Conservation (phyloP, 2,329 filamentous ascomycete genomes). For the Penicillium expansum region DNA sequence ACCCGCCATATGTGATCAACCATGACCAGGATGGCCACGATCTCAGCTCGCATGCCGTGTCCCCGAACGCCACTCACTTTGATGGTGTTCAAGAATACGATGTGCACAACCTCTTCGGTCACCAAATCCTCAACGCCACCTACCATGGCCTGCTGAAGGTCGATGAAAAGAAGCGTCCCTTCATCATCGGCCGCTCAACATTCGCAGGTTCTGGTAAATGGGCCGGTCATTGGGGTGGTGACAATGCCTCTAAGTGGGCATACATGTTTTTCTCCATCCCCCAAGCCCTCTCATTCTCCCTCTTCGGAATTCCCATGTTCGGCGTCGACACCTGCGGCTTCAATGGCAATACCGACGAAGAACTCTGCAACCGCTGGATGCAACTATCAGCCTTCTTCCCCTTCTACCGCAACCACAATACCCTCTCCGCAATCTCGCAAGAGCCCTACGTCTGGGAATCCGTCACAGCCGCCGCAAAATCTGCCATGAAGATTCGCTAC, state of each 20-base stretch:
- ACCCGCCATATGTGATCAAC: conserved; percentile 74
- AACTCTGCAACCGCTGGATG: conserved; percentile 74
- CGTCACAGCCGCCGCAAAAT: conserved; percentile 62
- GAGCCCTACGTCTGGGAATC: conserved; percentile 70
- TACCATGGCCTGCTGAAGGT: conserved; percentile 66
- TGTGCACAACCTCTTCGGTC: conserved; percentile 75
- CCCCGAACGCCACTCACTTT: conserved; percentile 72
- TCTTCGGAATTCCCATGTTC: conserved; percentile 77
- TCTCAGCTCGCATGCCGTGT: conserved; percentile 68
- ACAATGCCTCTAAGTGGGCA: conserved; percentile 68
- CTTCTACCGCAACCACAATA: conserved; percentile 76
- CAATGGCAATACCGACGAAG: conserved; percentile 62
- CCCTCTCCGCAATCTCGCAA: conserved; percentile 58
- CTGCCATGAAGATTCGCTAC: conserved; percentile 69
- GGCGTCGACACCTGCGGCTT: conserved; percentile 70
- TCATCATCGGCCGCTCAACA: conserved; percentile 80
- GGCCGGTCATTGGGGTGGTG: conserved; percentile 79
- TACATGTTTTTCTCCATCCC: conserved; percentile 76
- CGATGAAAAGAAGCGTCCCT: conserved; percentile 68
- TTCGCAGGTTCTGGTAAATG: conserved; percentile 73
- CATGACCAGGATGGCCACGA: conserved; percentile 63
- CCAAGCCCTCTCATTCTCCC: conserved; percentile 70
- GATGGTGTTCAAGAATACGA: conserved; percentile 76
- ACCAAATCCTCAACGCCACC: conserved; percentile 73
- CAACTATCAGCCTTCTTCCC: conserved; percentile 71